Conservation (phyloP, 2,329 filamentous ascomycete genomes). For the Sporothrix curviconia region DNA sequence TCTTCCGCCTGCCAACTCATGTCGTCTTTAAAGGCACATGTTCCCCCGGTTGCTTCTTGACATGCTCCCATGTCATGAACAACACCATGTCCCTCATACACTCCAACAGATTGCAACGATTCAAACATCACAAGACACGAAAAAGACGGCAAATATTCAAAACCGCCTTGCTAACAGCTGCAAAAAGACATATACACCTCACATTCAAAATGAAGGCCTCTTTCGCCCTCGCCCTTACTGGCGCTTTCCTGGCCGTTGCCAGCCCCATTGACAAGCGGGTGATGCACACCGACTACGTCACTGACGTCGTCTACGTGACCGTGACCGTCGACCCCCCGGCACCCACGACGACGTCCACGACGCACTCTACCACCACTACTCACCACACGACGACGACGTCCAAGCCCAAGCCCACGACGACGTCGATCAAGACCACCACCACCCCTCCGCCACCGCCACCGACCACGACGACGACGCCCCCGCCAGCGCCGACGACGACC, state of each 20-base stretch:
- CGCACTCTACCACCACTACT: conserved; percentile 5
- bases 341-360: conserved; percentile 1
- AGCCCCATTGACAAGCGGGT: conserved; percentile 39
- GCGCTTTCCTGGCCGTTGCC: conserved; percentile 41
- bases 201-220: conserved; percentile 44
- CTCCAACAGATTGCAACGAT: background rate
- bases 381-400: background rate
- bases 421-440: conserved; percentile 18
- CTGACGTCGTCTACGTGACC: conserved; percentile 38
- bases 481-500: conserved; percentile 3
- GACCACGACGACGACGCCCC: conserved; percentile 18
- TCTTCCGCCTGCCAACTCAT: background rate
- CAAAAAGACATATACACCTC: background rate
- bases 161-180: background rate
- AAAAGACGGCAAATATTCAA: background rate
- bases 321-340: conserved; percentile 33
- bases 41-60: background rate
- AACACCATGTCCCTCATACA: conserved; percentile 1
- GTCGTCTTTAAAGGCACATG: background rate
- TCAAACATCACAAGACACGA: background rate
- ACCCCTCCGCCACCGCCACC: conserved; percentile 1
- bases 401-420: conserved; percentile 6
- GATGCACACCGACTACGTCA: conserved; percentile 35
- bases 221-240: conserved; percentile 37
- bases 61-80: background rate